Percentiles rank a stretch among this genome's conserved stretches.
Conservation (phyloP, 345 rosid genomes). For the Salix udensis region DNA sequence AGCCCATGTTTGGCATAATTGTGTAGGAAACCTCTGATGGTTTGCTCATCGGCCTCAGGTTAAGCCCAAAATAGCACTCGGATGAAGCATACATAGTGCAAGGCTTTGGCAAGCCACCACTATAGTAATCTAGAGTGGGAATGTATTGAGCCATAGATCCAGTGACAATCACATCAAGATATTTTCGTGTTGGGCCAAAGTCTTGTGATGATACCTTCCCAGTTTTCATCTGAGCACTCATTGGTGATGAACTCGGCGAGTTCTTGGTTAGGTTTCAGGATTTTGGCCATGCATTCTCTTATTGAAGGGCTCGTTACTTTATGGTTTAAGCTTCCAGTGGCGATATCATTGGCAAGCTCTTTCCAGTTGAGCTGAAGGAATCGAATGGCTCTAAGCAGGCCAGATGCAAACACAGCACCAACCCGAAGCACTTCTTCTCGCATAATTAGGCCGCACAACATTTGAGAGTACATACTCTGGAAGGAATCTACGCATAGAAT, state of each 20-base stretch:
- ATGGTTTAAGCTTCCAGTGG: constrained; percentile 48
- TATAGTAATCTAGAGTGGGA: constrained; percentile 85
- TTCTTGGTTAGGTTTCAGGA: constrained; percentile 51
- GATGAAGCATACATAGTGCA: constrained; percentile 98
- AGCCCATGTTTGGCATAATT: constrained; percentile 94
- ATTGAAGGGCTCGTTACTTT: constrained; percentile 52
- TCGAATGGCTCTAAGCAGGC: constrained; percentile 79
- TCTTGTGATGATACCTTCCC: constrained; percentile 71
- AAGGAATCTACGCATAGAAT: constrained; percentile 83
- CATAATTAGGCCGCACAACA: constrained; percentile 82
- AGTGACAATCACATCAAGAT: constrained; percentile 86
- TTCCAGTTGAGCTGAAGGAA: constrained; percentile 85
- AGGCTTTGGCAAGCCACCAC: constrained; percentile 74
- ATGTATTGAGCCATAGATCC: constrained; percentile 99
- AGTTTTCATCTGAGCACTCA: constrained; percentile 51
- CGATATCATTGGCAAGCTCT: constrained; percentile 55
- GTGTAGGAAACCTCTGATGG: constrained; percentile 87
- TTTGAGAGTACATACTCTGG: constrained; percentile 95
- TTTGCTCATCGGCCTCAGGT: constrained; percentile 77
- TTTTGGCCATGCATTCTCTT: constrained; percentile 34
- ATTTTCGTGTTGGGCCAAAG: constrained; percentile 91
- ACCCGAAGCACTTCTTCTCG: constrained; percentile 76
- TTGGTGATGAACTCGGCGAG: constrained; percentile 49
- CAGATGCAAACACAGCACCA: constrained; percentile 91
- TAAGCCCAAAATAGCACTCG: constrained; percentile 88